Percentiles rank a stretch among this genome's conserved stretches.
Conservation (phyloP, 148 eudicot species). For the Beta vulgaris region DNA sequence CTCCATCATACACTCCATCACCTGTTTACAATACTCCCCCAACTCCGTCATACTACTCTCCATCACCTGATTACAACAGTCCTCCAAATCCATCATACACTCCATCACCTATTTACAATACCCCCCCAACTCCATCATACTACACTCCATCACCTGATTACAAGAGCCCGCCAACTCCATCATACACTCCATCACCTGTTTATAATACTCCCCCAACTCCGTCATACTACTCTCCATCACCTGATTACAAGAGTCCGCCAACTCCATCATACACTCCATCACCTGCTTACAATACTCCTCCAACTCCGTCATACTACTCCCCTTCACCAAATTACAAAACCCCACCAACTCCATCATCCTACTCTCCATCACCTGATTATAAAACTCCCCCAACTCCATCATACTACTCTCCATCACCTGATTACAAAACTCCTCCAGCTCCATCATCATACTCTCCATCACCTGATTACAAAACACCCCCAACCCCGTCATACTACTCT, state of each 20-base stretch:
- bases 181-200: not conserved
- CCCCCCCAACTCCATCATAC: not conserved
- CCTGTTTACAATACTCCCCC: not conserved
- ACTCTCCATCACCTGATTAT: too few relatives aligned
- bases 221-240: too few relatives aligned
- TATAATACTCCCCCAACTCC: not conserved
- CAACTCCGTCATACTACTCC: too few relatives aligned
- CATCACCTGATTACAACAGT: too few relatives aligned
- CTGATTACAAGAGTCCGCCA: too few relatives aligned
- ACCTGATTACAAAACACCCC: not conserved
- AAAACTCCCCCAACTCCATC: too few relatives aligned
- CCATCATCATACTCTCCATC: not conserved
- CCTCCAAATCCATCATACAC: not conserved
- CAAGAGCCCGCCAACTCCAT: not conserved
- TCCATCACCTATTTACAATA: too few relatives aligned
- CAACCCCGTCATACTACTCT: not conserved
- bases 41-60: not conserved
- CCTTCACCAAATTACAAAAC: too few relatives aligned
- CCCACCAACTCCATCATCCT: too few relatives aligned
- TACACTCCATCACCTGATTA: not conserved
- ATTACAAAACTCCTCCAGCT: constrained; percentile 20
- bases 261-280: not conserved
- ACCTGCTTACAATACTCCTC: too few relatives aligned
- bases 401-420: constrained; percentile 38
- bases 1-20: not conserved